These are phyloP conservation scores for Monosporascus cannonballus DNA, from an alignment of 2,329 filamentous ascomycete species.

Conservation along the genomic window DNA sequence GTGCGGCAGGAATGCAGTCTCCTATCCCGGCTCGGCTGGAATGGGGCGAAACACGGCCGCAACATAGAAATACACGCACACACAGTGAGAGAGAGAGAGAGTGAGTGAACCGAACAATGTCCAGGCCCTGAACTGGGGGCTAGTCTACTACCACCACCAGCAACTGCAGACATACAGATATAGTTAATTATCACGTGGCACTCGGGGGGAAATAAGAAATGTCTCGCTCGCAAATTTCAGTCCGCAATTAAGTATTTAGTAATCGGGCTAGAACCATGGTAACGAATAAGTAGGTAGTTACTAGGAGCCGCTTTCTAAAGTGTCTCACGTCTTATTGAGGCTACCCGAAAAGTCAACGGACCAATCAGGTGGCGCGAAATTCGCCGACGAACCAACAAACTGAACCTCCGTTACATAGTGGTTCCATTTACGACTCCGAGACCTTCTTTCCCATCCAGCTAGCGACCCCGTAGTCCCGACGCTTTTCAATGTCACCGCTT, in stretches of 20 bases:
- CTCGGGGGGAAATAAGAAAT: too few relatives aligned
- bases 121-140: neutral
- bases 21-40: neutral
- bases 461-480: slow-evolving; percentile 3
- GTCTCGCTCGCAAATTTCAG: too few relatives aligned
- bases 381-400: neutral
- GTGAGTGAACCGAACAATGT: neutral
- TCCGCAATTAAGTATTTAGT: too few relatives aligned
- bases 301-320: too few relatives aligned
- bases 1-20: neutral
- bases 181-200: too few relatives aligned
- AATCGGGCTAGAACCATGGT: too few relatives aligned
- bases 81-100: neutral
- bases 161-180: too few relatives aligned
- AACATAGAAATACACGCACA: neutral
- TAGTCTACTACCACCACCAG: too few relatives aligned
- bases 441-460: slow-evolving; percentile 5
- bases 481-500: neutral
- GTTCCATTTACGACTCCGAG: neutral
- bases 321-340: neutral
- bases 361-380: neutral
- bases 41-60: neutral
- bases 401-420: neutral
- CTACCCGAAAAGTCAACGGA: neutral
- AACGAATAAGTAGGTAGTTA: too few relatives aligned